Base-by-base conservation (phyloP, 768 basidiomycete species). In the Arthromyces matolae region DNA sequence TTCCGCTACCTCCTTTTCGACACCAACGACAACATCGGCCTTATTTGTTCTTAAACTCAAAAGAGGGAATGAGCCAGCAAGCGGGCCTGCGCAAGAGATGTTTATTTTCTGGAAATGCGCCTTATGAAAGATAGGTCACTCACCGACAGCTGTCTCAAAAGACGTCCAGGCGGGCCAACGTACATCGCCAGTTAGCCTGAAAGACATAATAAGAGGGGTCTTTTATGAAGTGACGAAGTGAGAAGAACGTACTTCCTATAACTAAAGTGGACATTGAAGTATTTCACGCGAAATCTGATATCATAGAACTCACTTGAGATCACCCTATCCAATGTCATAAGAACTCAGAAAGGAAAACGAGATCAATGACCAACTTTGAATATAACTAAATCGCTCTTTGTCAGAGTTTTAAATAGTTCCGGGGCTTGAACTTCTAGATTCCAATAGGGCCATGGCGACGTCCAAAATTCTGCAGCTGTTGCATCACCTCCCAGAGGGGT, bases 21-120 rank as follows among this genome's bases (percentile, higher is more conserved):
- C 73, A 0, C 92, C 95, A 20, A 90, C 91, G 5, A 84, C 87
- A 2, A 96, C 93, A 60, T 97, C 93, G 0, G 95, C 95, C 65
- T 99, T 99, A 72, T 87, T 91, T 1, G 95, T 98, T 14, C 95
- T 78, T 49, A 97, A 68, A 59, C 89, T 91, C 20, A 97, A 68
- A 7, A 96, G 61, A 0, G 88, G 86, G 68, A 95, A 89, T 8
- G 83, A 70, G 1, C 89, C 87, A 0, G 81, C 79, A 8, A 97
- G 66, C 2, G 89, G 88, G 4, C 93, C 90, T 49, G 19, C n/a
- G 19, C n/a, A 4, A n/a, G 10, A n/a, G n/a, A n/a, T n/a, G n/a
- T n/a, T n/a, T n/a, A n/a, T n/a, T n/a, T n/a, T n/a, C n/a, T n/a
- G n/a, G n/a, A n/a, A n/a, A n/a, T n/a, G n/a, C n/a, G n/a, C n/a